Evolutionary conservation across 1,284 basidiomycete genomes (phyloP), one percentile per base, ranked within the genome.

Genomic region (Puccinia coronata): DNA sequence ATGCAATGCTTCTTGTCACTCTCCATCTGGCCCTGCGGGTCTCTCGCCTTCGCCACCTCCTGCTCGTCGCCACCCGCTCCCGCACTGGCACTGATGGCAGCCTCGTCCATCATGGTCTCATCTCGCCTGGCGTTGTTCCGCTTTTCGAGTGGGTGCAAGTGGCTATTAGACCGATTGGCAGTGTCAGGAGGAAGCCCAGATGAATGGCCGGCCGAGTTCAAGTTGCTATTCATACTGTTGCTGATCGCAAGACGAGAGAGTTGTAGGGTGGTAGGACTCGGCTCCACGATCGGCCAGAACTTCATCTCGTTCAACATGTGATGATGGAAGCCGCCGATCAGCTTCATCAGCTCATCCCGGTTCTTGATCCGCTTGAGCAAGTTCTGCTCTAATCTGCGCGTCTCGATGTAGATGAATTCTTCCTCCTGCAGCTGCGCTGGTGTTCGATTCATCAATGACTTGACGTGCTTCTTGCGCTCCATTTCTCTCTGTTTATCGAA

Each of bases 351-450:
- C 67, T 95, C 94, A 83, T 98, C 95, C 11, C 97, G 89, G 74
- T 99, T 96, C 78, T 90, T 90, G 84, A 92, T 92, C 88, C 97
- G 98, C 81, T 90, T 90, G 65, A 92, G 90, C 86, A 98, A 95
- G 83, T 91, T 94, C 87, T 98, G 96, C 86, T 98, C 96, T 73
- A 99, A 89, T 16, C 94, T 91, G 84, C 96, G 95, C 73, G 97
- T 90, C 86, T 99, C 96, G 83, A 98, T 88, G 87, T 95, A 99
- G 0, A 99, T 89, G 4, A 95, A 93, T 84, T 98, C 96, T 88
- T 99, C 97, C 85, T 99, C 96, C 12, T 92, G 92, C 59, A 98
- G 91, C 87, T 98, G 94, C 76, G 93, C 91, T 0, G 92, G 90
- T 0, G 95, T 94, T 14, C 96, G 91, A 81, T 90, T 91, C 86